phyloP scores from a whole-genome alignment of 305 asterid genomes.

The Lippia alba region DNA sequence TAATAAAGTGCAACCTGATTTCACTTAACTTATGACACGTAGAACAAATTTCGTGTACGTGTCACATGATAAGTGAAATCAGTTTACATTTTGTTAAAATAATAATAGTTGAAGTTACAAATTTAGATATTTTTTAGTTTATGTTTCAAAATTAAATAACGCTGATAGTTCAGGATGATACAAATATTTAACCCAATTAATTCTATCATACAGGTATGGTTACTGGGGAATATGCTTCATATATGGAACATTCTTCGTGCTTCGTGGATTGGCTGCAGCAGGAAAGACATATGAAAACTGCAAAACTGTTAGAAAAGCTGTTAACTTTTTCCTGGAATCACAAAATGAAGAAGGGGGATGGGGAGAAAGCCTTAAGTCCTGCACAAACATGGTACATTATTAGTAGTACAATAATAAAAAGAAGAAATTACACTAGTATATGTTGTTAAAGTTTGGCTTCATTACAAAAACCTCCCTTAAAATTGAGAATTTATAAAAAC shows the following conservation, averaged over 20 bases:
- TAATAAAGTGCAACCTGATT: too few species aligned
- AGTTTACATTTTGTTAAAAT: too few species aligned
- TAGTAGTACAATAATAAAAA: neutral
- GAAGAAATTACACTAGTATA: too few species aligned
- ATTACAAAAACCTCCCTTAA: neutral
- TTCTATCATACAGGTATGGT: slow-evolving; percentile 64
- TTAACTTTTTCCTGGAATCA: slow-evolving; percentile 52
- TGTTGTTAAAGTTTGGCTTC: too few species aligned
- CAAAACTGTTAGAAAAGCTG: slow-evolving; percentile 60
- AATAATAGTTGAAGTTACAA: too few species aligned
- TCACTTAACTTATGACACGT: too few species aligned
- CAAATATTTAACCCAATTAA: slow-evolving; percentile 7
- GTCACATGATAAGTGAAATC: too few species aligned
- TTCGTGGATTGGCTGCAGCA: slow-evolving; percentile 56
- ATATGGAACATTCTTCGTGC: slow-evolving; percentile 68
- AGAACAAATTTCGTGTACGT: too few species aligned
- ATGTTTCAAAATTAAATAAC: too few species aligned
- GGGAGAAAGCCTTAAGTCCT: slow-evolving; percentile 82
- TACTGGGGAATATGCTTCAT: slow-evolving; percentile 89
- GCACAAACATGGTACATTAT: slow-evolving; percentile 70
- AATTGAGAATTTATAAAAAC: too few species aligned
- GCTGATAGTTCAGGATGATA: too few species aligned
- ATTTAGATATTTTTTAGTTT: too few species aligned
- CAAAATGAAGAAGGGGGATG: slow-evolving; percentile 93
- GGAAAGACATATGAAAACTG: slow-evolving; percentile 68